A percentile compares a stretch with the other conserved stretches of the same genome.
phyloP scores from a whole-genome alignment of 1,284 basidiomycete species.

The Fomitopsis palustris region DNA sequence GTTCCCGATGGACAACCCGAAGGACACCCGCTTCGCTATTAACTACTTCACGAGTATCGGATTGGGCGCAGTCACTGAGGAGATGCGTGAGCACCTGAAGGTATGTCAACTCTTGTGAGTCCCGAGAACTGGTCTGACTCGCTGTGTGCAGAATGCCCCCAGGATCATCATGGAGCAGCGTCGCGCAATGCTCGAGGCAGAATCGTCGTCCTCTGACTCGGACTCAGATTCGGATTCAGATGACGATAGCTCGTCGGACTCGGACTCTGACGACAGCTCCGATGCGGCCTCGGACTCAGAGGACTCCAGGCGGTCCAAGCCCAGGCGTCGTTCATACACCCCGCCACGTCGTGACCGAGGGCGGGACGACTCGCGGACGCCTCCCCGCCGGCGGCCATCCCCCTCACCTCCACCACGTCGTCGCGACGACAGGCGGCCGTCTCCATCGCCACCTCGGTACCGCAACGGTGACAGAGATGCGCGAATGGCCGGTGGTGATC shows the following conservation, averaged over 20 bases:
- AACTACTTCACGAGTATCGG: slow-evolving; percentile 98
- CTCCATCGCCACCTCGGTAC: slow-evolving; percentile 26
- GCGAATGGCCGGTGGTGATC: slow-evolving; percentile 16
- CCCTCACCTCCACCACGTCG: slow-evolving; percentile 1
- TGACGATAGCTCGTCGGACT: slow-evolving; percentile 36
- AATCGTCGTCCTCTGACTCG: slow-evolving; percentile 61
- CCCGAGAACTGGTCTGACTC: neutral
- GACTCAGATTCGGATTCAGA: slow-evolving; percentile 37
- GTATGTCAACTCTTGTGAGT: slow-evolving; percentile 38
- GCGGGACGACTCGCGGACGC: slow-evolving; percentile 21
- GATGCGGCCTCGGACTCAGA: slow-evolving; percentile 24
- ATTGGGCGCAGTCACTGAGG: slow-evolving; percentile 87
- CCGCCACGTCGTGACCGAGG: slow-evolving; percentile 28
- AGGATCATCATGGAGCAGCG: slow-evolving; percentile 91
- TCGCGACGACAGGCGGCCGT: slow-evolving; percentile 3
- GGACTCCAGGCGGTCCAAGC: slow-evolving; percentile 27
- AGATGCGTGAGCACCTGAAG: slow-evolving; percentile 95
- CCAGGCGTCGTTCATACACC: slow-evolving; percentile 25
- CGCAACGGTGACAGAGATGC: slow-evolving; percentile 19
- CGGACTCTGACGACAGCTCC: slow-evolving; percentile 31
- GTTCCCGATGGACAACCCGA: slow-evolving; percentile 96
- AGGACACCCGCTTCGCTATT: slow-evolving; percentile 96
- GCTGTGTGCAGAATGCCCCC: slow-evolving; percentile 71
- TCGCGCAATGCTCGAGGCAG: slow-evolving; percentile 75
- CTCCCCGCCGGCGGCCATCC: slow-evolving; percentile 13